These are phyloP conservation scores for Daldinia grandis DNA, from an alignment of 495 filamentous ascomycete genomes.

Conservation along the genomic window DNA sequence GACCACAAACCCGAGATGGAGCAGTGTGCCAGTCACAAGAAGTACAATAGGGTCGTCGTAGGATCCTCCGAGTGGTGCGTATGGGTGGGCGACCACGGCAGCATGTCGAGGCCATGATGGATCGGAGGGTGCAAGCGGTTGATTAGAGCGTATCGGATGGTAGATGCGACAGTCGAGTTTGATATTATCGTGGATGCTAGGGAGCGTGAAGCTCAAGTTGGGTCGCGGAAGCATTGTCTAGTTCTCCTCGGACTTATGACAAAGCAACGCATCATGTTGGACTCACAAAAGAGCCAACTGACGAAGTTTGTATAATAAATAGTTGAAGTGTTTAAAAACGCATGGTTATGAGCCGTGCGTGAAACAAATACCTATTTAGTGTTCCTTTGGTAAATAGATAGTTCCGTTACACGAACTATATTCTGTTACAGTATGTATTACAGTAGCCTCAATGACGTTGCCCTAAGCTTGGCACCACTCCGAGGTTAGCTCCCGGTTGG, in stretches of 20 bases:
- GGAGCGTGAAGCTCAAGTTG: slow-evolving; percentile 76
- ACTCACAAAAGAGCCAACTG: slow-evolving; percentile 15
- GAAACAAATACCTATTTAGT: neutral
- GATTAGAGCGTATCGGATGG: slow-evolving; percentile 61
- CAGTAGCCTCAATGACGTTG: slow-evolving; percentile 6
- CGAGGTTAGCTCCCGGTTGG: neutral
- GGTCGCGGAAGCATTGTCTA: slow-evolving; percentile 59
- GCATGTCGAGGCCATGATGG: slow-evolving; percentile 60
- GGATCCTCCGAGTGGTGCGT: slow-evolving; percentile 84
- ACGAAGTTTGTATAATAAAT: neutral
- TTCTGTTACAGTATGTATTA: neutral
- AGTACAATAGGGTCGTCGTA: slow-evolving; percentile 84
- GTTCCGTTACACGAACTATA: neutral
- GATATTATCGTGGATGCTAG: slow-evolving; percentile 80
- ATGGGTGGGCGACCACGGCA: slow-evolving; percentile 90
- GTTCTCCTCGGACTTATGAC: slow-evolving; percentile 2
- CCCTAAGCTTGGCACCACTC: neutral
- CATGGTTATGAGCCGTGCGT: neutral
- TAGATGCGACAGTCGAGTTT: slow-evolving; percentile 83
- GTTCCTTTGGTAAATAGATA: neutral
- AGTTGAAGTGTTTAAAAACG: neutral
- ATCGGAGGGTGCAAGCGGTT: slow-evolving; percentile 32
- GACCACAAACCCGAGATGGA: slow-evolving; percentile 75
- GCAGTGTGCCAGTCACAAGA: slow-evolving; percentile 66
- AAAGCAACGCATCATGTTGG: slow-evolving; percentile 28